Base-by-base conservation (phyloP, 169 alveolate species). In the Babesia divergens region DNA sequence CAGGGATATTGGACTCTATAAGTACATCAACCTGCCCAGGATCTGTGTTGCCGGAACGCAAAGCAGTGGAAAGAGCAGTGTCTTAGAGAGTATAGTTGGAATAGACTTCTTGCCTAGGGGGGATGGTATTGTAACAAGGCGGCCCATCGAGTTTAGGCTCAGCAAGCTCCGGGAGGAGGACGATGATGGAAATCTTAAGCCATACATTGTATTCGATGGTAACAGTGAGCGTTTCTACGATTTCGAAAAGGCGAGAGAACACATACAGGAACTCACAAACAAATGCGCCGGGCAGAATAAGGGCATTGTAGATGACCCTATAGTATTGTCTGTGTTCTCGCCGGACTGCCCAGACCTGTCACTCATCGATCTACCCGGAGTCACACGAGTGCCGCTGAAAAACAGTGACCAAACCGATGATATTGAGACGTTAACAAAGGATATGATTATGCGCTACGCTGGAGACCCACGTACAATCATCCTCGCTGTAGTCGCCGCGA, bases 281-380 rank as follows among this genome's bases (percentile, higher is more conserved):
- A 92, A 94, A 54, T 20, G 68, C 18, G 87, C 98, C 37, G 98
- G 98, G 24, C 90, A 75, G 22, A 95, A 96, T 74, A 96, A 95
- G 82, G 97, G 98, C 34, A 97, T 96, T 46, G 96, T 96, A 11
- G 99, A 96, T 72, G 95, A 94, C 53, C 99, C 99, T 7, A 97
- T 98, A 50, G 95, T 96, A 13, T 90, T 98, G 74, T 94, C 97
- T 40, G 94, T 97, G 24, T 96, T 92, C 82, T 96, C 99, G 40
- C 90, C 97, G 1, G 94, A 94, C 42, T 95, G 98, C 62, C 99
- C 99, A 0, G 99, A 98, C 77, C 88, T 98, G 56, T 95, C 99
- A 1, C 88, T 98, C 24, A 96, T 98, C 34, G 99, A 98, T 86
- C 90, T 98, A 49, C 99, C 99, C 18, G 99, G 99, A 46, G 96